phyloP scores from a whole-genome alignment of 2,329 filamentous ascomycete species.

The Epichloe coenophiala region DNA sequence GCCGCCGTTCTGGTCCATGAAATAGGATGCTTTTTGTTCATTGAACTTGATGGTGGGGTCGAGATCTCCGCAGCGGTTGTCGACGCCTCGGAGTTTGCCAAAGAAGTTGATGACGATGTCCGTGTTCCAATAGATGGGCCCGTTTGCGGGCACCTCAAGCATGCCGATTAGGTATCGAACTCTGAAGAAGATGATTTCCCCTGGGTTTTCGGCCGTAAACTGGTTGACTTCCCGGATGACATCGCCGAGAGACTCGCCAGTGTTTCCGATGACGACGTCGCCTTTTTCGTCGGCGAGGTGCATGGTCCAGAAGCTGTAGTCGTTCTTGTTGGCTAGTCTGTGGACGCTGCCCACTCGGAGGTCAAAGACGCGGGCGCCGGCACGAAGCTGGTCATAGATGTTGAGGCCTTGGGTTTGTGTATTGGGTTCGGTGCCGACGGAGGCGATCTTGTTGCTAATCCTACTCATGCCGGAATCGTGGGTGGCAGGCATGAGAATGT shows the following conservation, averaged over 20 bases:
- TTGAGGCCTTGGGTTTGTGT: conserved; percentile 31
- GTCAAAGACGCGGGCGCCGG: conserved; percentile 34
- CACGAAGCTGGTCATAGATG: conserved; percentile 30
- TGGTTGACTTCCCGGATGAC: conserved; percentile 30
- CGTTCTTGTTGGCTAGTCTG: conserved; percentile 4
- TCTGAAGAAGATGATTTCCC: conserved; percentile 32
- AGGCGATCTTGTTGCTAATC: conserved; percentile 20
- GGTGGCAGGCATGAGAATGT: conserved; percentile 33
- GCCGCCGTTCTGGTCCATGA: conserved; percentile 20
- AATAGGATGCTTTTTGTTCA: conserved; percentile 13
- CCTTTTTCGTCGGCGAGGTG: conserved; percentile 24
- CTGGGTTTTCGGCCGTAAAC: conserved; percentile 28
- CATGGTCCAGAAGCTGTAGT: conserved; percentile 25
- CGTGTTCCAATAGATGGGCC: conserved; percentile 21
- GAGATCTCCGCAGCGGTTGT: conserved; percentile 24
- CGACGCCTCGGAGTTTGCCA: conserved; percentile 24
- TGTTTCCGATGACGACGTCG: conserved; percentile 27
- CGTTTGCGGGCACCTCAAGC: conserved; percentile 18
- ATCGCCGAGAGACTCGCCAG: conserved; percentile 29
- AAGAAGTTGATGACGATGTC: conserved; percentile 29
- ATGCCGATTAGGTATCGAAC: conserved; percentile 28
- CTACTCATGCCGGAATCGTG: conserved; percentile 36
- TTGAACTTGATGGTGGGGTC: conserved; percentile 12
- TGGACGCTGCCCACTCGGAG: conserved; percentile 25
- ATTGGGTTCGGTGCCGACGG: conserved; percentile 24